Conservation (phyloP, 768 basidiomycete species). For the Boletus subcaerulescens region DNA sequence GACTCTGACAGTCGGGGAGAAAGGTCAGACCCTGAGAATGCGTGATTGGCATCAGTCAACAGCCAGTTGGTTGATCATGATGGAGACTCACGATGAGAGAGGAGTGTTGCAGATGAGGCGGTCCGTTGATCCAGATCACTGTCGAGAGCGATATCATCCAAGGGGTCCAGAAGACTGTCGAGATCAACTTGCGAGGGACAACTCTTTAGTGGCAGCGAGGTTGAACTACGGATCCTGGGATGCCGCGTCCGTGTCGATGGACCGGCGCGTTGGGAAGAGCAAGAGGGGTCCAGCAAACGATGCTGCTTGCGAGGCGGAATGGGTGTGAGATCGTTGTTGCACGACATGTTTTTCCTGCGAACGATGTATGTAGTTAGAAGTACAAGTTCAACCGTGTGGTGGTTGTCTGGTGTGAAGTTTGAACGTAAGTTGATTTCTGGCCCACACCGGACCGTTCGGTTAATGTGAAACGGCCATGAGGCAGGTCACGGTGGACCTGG, state of each 20-base stretch:
- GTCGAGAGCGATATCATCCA: conserved; percentile 11
- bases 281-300: neutral
- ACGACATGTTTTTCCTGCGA: conserved; percentile 16
- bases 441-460: conserved; percentile 18
- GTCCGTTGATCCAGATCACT: conserved; percentile 17
- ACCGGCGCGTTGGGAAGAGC: conserved; percentile 1
- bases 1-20: conserved; percentile 1
- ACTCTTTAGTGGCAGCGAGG: conserved; percentile 1
- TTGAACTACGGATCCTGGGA: conserved; percentile 13
- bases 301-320: conserved; percentile 4
- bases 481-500: conserved; percentile 4
- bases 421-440: conserved; percentile 27
- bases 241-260: conserved; percentile 5
- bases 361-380: conserved; percentile 10
- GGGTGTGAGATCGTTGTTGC: conserved; percentile 10
- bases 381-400: conserved; percentile 23
- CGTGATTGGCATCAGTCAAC: conserved; percentile 2
- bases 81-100: conserved; percentile 16
- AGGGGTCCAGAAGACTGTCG: conserved; percentile 6
- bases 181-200: neutral
- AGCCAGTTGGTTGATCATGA: neutral
- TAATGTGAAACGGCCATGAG: conserved; percentile 10
- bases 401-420: conserved; percentile 11
- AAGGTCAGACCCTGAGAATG: conserved; percentile 6
- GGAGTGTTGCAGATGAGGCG: conserved; percentile 21